Base-by-base conservation (phyloP, 2,329 filamentous ascomycete genomes). In the Aspergillus bombycis region DNA sequence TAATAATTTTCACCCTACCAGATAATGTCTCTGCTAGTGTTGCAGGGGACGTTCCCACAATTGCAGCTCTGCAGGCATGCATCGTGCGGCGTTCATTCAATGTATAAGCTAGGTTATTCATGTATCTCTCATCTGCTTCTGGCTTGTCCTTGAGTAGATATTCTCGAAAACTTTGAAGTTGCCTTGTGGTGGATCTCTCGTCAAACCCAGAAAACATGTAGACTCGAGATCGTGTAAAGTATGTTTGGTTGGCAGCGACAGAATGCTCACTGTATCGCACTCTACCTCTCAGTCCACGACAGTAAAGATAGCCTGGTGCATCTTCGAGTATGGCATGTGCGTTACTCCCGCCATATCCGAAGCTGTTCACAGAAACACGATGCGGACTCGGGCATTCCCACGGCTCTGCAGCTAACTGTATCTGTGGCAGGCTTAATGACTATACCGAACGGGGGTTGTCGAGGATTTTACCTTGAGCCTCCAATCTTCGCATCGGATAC, bases 291-390 rank as follows among this genome's bases (percentile, higher is more conserved):
- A 26, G 23, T 19, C 21, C 12, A 26, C 43, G 43, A 46, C 4
- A 3, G n/a, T 21, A 10, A 7, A 66, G 52, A 32, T 66, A 67
- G 4, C 66, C 59, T 4, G 43, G 21, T 6, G 67, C 55, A 48
- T 73, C 69, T 60, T 78, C 76, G 6, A 84, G 64, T 16, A 83
- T 78, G 4, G 74, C 72, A 62, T 84, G 82, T 0, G 77, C 78
- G 62, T 83, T 83, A 19, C 78, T 78, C 45, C 82, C 82, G 19
- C 82, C 81, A 28, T 80, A 82, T 2, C 81, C 82, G 61, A 82
- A 83, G 7, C 76, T 79, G 64, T 80, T 81, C 56, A 82, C 72
- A 19, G 68, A 70, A 3, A 66, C 67, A 21, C 71, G 66, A 57
- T 63, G 68, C 11, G 62, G 61, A 28, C 61, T 57, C 6, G 52